Evolutionary conservation across 108 stramenopile genomes (phyloP), one percentile per base, ranked within the genome.

Genomic region (Parietichytrium sp.): DNA sequence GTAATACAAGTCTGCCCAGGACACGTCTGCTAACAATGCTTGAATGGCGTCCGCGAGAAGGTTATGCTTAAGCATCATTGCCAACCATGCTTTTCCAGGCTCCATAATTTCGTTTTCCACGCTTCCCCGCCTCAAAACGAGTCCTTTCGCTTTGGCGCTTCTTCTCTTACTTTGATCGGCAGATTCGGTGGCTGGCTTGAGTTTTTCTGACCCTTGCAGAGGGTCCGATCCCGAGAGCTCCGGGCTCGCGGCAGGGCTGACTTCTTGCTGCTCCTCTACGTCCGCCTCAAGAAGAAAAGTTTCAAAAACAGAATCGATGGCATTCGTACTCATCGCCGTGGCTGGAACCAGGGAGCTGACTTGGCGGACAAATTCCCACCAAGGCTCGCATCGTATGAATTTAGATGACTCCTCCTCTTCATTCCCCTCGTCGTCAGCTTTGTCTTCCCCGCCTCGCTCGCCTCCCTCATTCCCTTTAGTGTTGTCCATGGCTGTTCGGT

Each of bases 61-160:
- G 38, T 72, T 72, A 42, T 72, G 61, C 33, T 72, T 72, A 15
- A 72, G 61, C 61, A 72, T 72, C 61, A 72, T 72, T n/a, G 61
- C 61, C 10, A 72, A 42, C 61, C 61, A 72, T 6, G 61, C 61
- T 10, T 42, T 33, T 6, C 61, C 61, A 6, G 61, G 61, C 8
- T 33, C 42, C 0, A 72, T 33, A 38, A 72, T 72, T 2, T 45
- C 61, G 1, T 72, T 72, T 0, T 50, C 18, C 16, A 18, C 49
- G 16, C 16, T 50, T 50, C 16, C 49, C n/a, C 18, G 49, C n/a
- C n/a, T 16, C 18, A 50, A 16, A 18, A n/a, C 18, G 49, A 50
- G 49, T 50, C 16, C 49, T 50, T 50, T 50, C n/a, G 49, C n/a
- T 50, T 50, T 50, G 49, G 16, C n/a, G 49, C n/a, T 50, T 16